phyloP scores from a whole-genome alignment of 176 grass and related monocot species.

The Zoysia pacifica region DNA sequence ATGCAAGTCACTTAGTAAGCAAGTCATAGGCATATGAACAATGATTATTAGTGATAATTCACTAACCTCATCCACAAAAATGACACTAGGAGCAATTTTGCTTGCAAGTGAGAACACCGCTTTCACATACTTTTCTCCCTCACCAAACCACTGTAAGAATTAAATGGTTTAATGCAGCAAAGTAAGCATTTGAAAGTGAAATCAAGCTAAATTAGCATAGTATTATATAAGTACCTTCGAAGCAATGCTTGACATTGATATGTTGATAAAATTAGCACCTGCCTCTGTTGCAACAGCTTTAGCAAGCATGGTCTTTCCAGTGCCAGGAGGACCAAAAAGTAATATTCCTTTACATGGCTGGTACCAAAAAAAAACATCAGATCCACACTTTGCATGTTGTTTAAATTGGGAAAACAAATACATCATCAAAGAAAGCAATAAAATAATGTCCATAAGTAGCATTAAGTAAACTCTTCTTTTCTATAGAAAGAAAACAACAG shows the following conservation, averaged over 20 bases:
- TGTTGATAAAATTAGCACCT: constrained; percentile 97
- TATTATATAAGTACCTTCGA: constrained; percentile 68
- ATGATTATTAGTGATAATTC: constrained; percentile 6
- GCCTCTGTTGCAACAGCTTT: constrained; percentile 99
- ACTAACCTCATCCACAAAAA: constrained; percentile 97
- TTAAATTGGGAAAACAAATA: constrained; percentile 1
- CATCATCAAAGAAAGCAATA: not conserved
- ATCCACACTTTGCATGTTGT: constrained; percentile 25
- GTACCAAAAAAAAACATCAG: constrained; percentile 33
- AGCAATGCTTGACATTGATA: constrained; percentile 98
- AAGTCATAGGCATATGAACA: constrained; percentile 26
- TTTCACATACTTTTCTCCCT: constrained; percentile 98
- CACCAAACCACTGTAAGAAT: constrained; percentile 93
- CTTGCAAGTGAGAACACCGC: constrained; percentile 95
- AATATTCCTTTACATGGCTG: constrained; percentile 98
- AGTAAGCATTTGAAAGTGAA: constrained; percentile 12
- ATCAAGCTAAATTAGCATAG: constrained; percentile 31
- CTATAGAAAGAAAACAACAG: not conserved
- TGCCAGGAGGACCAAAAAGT: constrained; percentile 95
- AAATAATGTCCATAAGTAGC: not conserved
- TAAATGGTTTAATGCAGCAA: constrained; percentile 44
- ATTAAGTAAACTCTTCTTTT: not conserved
- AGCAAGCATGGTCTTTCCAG: constrained; percentile 99
- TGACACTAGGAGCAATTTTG: constrained; percentile 97
- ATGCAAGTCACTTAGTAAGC: not conserved